Conservation (phyloP, 2,329 filamentous ascomycete species). For the Fusarium circinatum region DNA sequence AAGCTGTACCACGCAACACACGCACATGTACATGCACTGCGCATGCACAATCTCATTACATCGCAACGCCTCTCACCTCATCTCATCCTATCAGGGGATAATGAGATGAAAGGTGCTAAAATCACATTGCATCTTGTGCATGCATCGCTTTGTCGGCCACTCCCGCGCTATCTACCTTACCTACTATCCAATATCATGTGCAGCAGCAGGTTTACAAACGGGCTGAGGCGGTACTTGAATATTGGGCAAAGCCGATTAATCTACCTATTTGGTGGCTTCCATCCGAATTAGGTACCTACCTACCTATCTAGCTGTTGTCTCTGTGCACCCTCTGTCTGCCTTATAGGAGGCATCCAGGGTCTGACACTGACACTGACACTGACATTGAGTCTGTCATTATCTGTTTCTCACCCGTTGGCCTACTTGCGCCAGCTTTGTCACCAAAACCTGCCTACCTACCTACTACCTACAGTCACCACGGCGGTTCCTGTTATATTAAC, state of each 20-base stretch:
- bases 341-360: constrained; percentile 5
- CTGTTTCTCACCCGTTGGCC: background rate
- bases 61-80: background rate
- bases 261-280: constrained; percentile 10
- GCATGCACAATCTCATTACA: constrained; percentile 12
- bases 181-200: constrained; percentile 5
- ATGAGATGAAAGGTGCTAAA: constrained; percentile 32
- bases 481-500: background rate
- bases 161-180: constrained; percentile 31
- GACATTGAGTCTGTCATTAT: background rate
- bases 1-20: constrained; percentile 39
- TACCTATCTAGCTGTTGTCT: background rate
- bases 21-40: constrained; percentile 3
- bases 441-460: background rate
- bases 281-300: background rate
- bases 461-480: background rate
- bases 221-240: constrained; percentile 26
- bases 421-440: background rate
- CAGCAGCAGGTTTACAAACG: constrained; percentile 14
- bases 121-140: constrained; percentile 40
- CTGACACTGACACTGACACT: constrained; percentile 23
- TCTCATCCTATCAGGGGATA: background rate
- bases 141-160: constrained; percentile 36
- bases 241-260: constrained; percentile 3
- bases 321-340: constrained; percentile 21